These are phyloP conservation scores for Arabidopsis hybrid DNA, from an alignment of 441 rosid genomes.

Conservation along the genomic window DNA sequence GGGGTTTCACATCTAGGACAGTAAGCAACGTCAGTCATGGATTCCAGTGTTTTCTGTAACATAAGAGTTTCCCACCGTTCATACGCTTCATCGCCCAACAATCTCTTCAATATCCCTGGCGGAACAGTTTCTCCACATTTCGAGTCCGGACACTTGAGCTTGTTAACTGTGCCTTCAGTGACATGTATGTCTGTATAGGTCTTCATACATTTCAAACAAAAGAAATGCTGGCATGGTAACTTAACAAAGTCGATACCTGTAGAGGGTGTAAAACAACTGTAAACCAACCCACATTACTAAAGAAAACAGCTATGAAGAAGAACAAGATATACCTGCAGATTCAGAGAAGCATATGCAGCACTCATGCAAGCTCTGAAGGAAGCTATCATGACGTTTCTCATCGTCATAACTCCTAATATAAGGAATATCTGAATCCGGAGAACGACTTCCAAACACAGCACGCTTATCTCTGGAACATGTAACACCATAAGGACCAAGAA, in stretches of 20 bases:
- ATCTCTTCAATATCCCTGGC: constrained; percentile 68
- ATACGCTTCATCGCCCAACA: constrained; percentile 72
- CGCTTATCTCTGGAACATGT: constrained; percentile 58
- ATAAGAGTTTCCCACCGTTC: constrained; percentile 84
- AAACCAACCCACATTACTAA: not conserved
- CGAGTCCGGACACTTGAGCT: constrained; percentile 76
- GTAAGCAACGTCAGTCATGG: constrained; percentile 81
- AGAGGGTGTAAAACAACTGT: not conserved
- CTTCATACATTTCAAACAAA: constrained; percentile 83
- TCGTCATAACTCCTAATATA: constrained; percentile 71
- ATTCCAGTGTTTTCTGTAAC: constrained; percentile 82
- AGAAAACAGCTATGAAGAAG: not conserved
- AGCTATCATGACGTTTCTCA: constrained; percentile 66
- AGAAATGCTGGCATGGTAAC: constrained; percentile 89
- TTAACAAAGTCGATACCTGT: constrained; percentile 73
- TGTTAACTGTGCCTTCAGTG: constrained; percentile 80
- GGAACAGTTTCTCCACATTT: constrained; percentile 77
- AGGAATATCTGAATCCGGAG: constrained; percentile 71
- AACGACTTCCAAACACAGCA: constrained; percentile 66
- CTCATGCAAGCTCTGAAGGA: constrained; percentile 70
- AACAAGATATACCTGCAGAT: constrained; percentile 56
- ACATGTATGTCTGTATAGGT: constrained; percentile 69
- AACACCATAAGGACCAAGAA: constrained; percentile 77
- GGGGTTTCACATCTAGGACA: constrained; percentile 93
- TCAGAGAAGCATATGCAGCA: constrained; percentile 82